Percentiles rank a stretch among this genome's conserved stretches.
Conservation (phyloP, 1,284 basidiomycete genomes). For the Ustilago sp. region DNA sequence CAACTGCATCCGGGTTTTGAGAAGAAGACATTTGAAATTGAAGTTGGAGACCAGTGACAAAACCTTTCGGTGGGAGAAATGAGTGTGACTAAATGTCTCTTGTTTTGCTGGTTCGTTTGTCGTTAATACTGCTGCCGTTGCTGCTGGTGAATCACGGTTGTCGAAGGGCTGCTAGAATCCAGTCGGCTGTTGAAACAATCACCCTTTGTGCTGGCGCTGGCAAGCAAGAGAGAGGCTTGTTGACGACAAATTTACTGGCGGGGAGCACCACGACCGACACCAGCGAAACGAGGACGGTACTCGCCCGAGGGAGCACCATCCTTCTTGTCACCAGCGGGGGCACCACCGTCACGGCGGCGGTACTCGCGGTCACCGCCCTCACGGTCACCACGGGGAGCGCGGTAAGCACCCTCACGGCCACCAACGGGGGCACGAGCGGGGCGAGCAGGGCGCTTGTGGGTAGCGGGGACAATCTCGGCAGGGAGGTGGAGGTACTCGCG, state of each 20-base stretch:
- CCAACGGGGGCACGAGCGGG: conserved; percentile 63
- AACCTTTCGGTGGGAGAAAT: not conserved
- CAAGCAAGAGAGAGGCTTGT: not conserved
- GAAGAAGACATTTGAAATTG: conserved; percentile 1
- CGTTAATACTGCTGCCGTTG: not conserved
- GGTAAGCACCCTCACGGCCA: conserved; percentile 64
- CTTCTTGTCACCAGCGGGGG: conserved; percentile 65
- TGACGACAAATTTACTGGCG: conserved; percentile 54
- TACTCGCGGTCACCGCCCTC: conserved; percentile 68
- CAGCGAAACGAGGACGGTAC: conserved; percentile 68
- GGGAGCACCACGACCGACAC: conserved; percentile 65
- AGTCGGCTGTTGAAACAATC: not conserved
- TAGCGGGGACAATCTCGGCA: conserved; percentile 69
- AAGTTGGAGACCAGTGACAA: conserved; percentile 27
- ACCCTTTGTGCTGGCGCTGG: not conserved
- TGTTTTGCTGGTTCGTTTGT: conserved; percentile 4
- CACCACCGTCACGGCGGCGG: conserved; percentile 62
- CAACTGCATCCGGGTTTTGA: conserved; percentile 29
- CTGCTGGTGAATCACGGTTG: not conserved
- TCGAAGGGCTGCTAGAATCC: not conserved
- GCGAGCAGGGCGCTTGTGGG: conserved; percentile 69
- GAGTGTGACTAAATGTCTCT: conserved; percentile 34
- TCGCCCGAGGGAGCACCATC: conserved; percentile 65
- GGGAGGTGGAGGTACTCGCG: conserved; percentile 69
- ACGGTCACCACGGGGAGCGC: conserved; percentile 65